Conservation (phyloP, 148 eudicot genomes). For the Nepenthes gracilis region DNA sequence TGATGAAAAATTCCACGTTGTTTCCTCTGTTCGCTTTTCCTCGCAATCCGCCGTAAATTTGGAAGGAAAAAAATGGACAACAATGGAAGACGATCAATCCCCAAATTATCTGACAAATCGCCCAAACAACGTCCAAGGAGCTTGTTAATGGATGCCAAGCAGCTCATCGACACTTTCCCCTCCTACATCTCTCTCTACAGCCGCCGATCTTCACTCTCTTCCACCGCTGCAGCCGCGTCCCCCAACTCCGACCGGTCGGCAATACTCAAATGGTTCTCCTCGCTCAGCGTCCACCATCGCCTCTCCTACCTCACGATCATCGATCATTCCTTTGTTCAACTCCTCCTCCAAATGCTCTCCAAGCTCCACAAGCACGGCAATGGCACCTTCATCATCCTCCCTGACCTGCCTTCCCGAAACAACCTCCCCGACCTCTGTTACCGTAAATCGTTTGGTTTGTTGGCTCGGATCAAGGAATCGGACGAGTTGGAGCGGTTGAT, state of each 20-base stretch:
- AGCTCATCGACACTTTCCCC: conserved; percentile 63
- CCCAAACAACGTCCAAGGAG: neutral
- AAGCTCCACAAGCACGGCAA: conserved; percentile 30
- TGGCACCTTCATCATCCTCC: conserved; percentile 54
- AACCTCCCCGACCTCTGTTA: conserved; percentile 47
- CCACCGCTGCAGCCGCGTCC: conserved; percentile 14
- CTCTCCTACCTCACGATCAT: conserved; percentile 61
- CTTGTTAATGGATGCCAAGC: conserved; percentile 44
- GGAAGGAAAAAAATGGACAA: neutral
- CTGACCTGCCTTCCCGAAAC: conserved; percentile 36
- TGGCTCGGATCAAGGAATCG: conserved; percentile 31
- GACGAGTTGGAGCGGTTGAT: conserved; percentile 23
- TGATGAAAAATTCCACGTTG: no score
- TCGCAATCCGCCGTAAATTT: no score
- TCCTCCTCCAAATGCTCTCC: conserved; percentile 55
- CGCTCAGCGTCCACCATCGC: conserved; percentile 63
- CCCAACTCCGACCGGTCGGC: conserved; percentile 30
- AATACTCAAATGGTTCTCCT: conserved; percentile 64
- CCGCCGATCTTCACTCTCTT: conserved; percentile 10
- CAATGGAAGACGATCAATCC: neutral
- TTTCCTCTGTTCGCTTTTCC: no score
- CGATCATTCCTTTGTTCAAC: conserved; percentile 36
- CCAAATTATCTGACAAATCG: neutral
- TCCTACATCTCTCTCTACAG: conserved; percentile 83
- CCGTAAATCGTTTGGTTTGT: conserved; percentile 49